Evolutionary conservation across 1,139 yeast species (phyloP).

Genomic region (Sugiyamaella paludigena): DNA sequence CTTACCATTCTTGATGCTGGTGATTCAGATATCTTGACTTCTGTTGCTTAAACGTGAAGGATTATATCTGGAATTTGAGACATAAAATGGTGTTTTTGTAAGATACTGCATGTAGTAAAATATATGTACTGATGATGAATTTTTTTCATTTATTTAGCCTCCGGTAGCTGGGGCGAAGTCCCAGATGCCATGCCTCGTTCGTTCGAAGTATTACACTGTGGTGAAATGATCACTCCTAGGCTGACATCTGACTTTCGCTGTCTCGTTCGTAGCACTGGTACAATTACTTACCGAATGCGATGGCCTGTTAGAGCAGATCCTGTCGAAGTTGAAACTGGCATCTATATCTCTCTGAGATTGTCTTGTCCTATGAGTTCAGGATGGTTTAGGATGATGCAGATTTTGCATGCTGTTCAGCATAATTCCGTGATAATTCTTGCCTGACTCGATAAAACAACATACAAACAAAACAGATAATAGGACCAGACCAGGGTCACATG

Average conservation of each 20-base stretch:
- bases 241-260: background rate
- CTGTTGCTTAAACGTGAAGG: slow-evolving; percentile 25
- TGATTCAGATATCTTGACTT: slow-evolving; percentile 96
- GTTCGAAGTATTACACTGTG: background rate
- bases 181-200: slow-evolving; percentile 3
- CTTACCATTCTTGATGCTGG: slow-evolving; percentile 96
- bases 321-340: no score
- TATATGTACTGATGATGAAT: slow-evolving; percentile 6
- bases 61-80: background rate
- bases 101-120: slow-evolving; percentile 1
- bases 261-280: no score
- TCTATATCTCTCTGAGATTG: no score
- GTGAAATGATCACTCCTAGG: background rate
- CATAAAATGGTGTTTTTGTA: background rate
- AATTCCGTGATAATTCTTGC: no score
- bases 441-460: no score
- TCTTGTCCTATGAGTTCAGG: no score
- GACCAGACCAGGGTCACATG: no score
- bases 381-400: no score
- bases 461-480: no score
- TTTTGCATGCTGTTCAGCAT: no score
- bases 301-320: no score
- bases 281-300: no score
- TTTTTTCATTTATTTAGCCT: background rate
- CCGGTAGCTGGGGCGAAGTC: slow-evolving; percentile 3